phyloP scores from a whole-genome alignment of 306 rosid genomes.

The Carpinus fangiana region DNA sequence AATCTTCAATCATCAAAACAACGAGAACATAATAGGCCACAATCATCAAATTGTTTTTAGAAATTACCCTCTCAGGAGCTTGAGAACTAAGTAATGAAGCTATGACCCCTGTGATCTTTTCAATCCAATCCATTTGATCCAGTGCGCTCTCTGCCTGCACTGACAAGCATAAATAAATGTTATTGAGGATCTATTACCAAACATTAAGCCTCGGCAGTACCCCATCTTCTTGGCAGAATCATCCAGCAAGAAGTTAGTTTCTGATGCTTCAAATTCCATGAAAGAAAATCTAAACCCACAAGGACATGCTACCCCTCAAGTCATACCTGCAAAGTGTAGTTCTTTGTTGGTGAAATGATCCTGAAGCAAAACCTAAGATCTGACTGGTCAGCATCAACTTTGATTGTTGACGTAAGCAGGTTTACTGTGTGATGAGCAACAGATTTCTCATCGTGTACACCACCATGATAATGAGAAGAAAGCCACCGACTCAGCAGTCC shows the following conservation, averaged over 20 bases:
- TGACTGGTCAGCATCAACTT: constrained; percentile 99
- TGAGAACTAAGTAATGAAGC: constrained; percentile 98
- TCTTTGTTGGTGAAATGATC: constrained; percentile 97
- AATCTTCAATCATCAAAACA: constrained; percentile 27
- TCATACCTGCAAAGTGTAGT: constrained; percentile 93
- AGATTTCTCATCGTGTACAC: constrained; percentile 98
- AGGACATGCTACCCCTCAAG: constrained; percentile 28
- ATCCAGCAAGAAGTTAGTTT: background rate
- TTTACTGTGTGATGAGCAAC: constrained; percentile 99
- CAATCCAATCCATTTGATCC: constrained; percentile 99
- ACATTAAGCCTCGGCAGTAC: constrained; percentile 24
- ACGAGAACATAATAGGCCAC: constrained; percentile 24
- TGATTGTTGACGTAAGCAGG: constrained; percentile 96
- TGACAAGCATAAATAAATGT: constrained; percentile 65
- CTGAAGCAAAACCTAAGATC: constrained; percentile 98
- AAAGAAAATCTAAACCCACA: constrained; percentile 9
- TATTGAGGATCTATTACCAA: constrained; percentile 41
- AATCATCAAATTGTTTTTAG: constrained; percentile 18
- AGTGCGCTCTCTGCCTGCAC: constrained; percentile 99
- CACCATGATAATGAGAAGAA: constrained; percentile 96
- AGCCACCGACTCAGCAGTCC: constrained; percentile 98
- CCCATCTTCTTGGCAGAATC: constrained; percentile 18
- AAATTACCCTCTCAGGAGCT: constrained; percentile 90
- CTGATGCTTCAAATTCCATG: background rate
- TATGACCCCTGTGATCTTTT: constrained; percentile 98